These are phyloP conservation scores for Plasmodium knowlesi DNA, from an alignment of 169 alveolate species.

Conservation along the genomic window DNA sequence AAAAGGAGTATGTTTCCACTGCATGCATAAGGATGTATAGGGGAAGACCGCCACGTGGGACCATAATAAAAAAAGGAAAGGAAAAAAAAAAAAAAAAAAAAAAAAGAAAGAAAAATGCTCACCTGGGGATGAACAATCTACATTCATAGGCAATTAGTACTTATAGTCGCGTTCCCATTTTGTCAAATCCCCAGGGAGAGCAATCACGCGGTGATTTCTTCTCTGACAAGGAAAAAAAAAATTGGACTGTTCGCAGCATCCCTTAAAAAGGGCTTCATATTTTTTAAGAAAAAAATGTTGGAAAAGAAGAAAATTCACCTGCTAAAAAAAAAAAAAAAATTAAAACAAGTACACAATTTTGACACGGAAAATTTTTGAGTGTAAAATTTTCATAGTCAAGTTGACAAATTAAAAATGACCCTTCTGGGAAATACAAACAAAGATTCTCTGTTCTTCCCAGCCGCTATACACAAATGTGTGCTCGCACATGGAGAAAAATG, in stretches of 20 bases:
- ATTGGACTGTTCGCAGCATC: not conserved
- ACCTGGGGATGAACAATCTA: not conserved
- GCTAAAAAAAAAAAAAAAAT: too few species aligned
- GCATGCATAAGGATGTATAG: not conserved
- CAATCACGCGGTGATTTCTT: not conserved
- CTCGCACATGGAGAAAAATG: not conserved
- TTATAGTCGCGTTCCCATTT: not conserved
- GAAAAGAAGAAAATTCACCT: not conserved
- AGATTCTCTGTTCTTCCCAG: not conserved
- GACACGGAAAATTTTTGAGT: not conserved
- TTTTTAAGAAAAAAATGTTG: not conserved
- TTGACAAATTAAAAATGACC: not conserved
- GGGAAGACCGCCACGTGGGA: not conserved
- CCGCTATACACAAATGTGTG: not conserved
- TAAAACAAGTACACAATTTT: not conserved
- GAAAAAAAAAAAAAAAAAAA: too few species aligned
- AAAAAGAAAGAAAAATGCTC: not conserved
- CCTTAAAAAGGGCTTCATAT: not conserved
- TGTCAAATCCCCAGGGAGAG: not conserved
- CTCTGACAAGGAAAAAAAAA: not conserved
- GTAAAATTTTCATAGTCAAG: not conserved
- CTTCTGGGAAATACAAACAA: not conserved
- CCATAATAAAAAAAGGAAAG: not conserved
- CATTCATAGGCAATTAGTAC: not conserved
- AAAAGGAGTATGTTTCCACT: not conserved